Conservation (phyloP, 441 rosid species). For the Adansonia rubrostipa region DNA sequence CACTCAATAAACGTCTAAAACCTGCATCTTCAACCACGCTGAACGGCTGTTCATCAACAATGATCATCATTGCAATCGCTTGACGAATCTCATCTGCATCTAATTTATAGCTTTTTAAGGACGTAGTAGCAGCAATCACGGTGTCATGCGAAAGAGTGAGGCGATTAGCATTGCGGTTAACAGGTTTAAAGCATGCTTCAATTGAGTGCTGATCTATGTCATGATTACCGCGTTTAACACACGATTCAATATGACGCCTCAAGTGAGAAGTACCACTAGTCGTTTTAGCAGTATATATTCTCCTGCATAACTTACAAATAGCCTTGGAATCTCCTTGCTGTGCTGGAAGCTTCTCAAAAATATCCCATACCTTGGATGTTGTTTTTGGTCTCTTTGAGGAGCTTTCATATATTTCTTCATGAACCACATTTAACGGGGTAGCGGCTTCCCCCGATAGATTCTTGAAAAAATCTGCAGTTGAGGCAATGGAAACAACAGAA, state of each 20-base stretch:
- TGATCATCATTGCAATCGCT: constrained; percentile 33
- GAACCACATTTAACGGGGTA: constrained; percentile 8
- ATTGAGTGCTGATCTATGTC: constrained; percentile 9
- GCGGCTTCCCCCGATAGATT: constrained; percentile 8
- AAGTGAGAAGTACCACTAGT: constrained; percentile 33
- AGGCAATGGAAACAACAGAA: constrained; percentile 9
- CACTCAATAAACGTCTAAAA: constrained; percentile 28
- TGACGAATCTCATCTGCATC: constrained; percentile 27
- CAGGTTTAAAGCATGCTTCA: constrained; percentile 27
- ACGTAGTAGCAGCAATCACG: constrained; percentile 23
- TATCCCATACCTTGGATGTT: constrained; percentile 32
- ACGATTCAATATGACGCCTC: constrained; percentile 31
- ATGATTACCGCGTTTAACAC: constrained; percentile 27
- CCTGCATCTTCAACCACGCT: constrained; percentile 30
- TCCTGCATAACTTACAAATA: constrained; percentile 30
- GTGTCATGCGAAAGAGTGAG: constrained; percentile 24
- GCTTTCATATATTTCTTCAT: constrained; percentile 28
- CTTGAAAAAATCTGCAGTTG: constrained; percentile 23
- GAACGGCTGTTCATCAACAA: constrained; percentile 32
- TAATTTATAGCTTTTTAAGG: constrained; percentile 16
- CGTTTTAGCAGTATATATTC: constrained; percentile 31
- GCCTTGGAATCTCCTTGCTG: constrained; percentile 33
- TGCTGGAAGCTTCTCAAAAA: constrained; percentile 33
- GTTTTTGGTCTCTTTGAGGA: constrained; percentile 23
- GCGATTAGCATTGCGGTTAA: not conserved